Percentiles rank a stretch among this genome's conserved stretches.
These are phyloP conservation scores for Boletus albobrunnescens DNA, from an alignment of 1,284 basidiomycete genomes.

Conservation along the genomic window DNA sequence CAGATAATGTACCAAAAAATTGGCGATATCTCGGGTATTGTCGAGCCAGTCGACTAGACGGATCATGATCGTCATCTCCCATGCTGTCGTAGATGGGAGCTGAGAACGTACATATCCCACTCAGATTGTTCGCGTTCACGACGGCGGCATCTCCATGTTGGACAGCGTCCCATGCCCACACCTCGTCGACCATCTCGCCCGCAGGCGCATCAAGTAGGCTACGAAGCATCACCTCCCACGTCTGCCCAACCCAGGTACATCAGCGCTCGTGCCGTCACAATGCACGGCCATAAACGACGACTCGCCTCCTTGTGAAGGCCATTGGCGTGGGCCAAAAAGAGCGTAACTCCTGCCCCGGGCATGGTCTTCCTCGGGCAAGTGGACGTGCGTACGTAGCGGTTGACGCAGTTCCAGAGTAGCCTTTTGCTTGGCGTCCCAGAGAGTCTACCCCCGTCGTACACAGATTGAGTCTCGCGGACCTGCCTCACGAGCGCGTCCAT, in stretches of 20 bases:
- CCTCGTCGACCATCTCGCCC: constrained; percentile 53
- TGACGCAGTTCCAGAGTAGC: constrained; percentile 52
- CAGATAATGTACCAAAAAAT: constrained; percentile 61
- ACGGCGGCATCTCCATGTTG: constrained; percentile 75
- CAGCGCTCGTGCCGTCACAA: not conserved
- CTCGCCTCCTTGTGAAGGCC: constrained; percentile 80
- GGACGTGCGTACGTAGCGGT: constrained; percentile 46
- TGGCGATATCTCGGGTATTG: constrained; percentile 67
- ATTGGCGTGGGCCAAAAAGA: constrained; percentile 76
- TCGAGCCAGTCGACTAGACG: constrained; percentile 66
- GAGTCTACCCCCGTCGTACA: constrained; percentile 19
- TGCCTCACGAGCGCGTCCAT: constrained; percentile 21
- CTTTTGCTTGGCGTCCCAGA: constrained; percentile 32
- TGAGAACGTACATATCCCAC: constrained; percentile 47
- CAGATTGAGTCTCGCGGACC: constrained; percentile 21
- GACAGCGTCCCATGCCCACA: constrained; percentile 76
- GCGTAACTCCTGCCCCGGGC: constrained; percentile 45
- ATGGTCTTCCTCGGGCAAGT: not conserved
- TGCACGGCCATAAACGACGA: not conserved
- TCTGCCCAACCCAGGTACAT: constrained; percentile 36
- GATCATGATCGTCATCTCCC: not conserved
- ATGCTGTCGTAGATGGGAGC: not conserved
- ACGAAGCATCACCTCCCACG: constrained; percentile 62
- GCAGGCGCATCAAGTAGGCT: constrained; percentile 42
- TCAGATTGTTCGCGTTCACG: constrained; percentile 55